Evolutionary conservation across 192 early-diverging fungal genomes (phyloP), one percentile per base, ranked within the genome.

Genomic region (Polychytrium aggregatum): DNA sequence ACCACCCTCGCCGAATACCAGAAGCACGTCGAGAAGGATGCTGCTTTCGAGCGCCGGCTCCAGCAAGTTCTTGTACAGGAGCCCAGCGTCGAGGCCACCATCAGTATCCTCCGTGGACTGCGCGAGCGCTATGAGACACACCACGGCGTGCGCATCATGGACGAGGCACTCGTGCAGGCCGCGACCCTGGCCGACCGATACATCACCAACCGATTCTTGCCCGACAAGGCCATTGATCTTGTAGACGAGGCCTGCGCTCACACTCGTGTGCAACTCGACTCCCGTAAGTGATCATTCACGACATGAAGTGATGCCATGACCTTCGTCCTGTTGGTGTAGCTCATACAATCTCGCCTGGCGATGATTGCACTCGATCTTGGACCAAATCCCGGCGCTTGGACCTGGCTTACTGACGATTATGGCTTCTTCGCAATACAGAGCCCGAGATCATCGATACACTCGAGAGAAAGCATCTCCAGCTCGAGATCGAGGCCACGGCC

Each of bases 181-280:
- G 86, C 84, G 16, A 67, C 68, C 18, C 75, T 88, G 2, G 67
- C 86, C 10, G 66, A 77, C 42, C 73, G 86, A 35, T 88, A 85
- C 62, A 83, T 88, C 59, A 86, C 86, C 37, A 76, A 74, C 63
- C 73, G 85, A 10, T 78, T 82, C 60, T 68, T 83, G 18, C 85
- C 85, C 7, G 85, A 88, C 64, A 86, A 86, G 56, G 79, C 85
- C 44, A 82, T 88, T 44, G 85, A 88, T 36, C 60, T 88, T 24
- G 75, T 96, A 42, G 96, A 98, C 62, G 93, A 98, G 68, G 92
- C 93, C 1, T 92, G 87, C 62, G 93, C 96, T 14, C 88, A 91
- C 65, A 83, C 82, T 2, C 84, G 91, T 24, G 93, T 98, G 7
- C 93, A 98, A 62, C 75, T 96, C 16, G 96, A 98, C 57, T n/a